Conservation (phyloP, 306 rosid species). For the Dicorynia guianensis region DNA sequence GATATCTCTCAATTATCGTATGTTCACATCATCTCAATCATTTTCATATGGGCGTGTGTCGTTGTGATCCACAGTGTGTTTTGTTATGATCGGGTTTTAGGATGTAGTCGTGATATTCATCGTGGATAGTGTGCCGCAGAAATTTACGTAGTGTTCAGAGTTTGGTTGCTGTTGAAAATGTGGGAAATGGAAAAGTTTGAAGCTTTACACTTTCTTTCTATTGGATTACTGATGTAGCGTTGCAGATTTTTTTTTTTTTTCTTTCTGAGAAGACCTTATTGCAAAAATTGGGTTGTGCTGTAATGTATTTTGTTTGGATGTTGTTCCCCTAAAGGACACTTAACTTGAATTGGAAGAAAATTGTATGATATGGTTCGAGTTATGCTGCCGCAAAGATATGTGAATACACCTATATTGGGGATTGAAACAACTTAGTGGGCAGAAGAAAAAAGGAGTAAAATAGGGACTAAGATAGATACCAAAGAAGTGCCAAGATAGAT, state of each 20-base stretch:
- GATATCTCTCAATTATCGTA: constrained; percentile 81
- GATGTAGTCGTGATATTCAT: neutral
- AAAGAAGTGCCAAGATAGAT: neutral
- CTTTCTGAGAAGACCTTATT: neutral
- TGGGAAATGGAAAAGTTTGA: neutral
- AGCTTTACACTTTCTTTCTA: neutral
- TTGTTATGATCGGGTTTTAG: constrained; percentile 13
- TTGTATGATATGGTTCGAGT: neutral
- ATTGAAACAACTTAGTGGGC: neutral
- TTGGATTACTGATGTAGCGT: neutral
- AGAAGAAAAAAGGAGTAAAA: neutral
- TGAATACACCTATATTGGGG: neutral
- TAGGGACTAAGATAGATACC: neutral
- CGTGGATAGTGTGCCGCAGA: neutral
- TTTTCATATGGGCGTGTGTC: neutral
- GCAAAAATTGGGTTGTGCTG: neutral
- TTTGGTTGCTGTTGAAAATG: neutral
- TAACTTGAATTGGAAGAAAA: neutral
- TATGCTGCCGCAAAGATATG: neutral
- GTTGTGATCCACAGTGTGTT: neutral
- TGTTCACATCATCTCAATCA: neutral
- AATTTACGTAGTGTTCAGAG: neutral
- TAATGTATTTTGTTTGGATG: neutral
- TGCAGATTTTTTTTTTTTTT: neutral
- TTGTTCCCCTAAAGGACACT: neutral